Conservation (phyloP, 1,284 basidiomycete genomes). For the Ustilago loliicola region DNA sequence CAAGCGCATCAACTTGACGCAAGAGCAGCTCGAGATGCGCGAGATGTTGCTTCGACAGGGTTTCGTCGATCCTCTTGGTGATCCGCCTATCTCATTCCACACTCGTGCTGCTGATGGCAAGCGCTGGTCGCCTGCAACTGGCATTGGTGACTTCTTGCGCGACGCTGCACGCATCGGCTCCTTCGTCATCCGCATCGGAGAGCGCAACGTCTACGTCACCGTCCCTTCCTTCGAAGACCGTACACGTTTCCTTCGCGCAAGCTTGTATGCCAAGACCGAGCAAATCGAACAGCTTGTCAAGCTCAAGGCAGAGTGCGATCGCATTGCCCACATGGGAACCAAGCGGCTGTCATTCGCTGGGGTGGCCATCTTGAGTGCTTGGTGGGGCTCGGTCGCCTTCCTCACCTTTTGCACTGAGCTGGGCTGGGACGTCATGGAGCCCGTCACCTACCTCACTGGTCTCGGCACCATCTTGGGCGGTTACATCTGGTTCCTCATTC, state of each 20-base stretch:
- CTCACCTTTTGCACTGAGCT: slow-evolving; percentile 60
- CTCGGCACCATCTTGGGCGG: slow-evolving; percentile 60
- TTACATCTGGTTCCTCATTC: slow-evolving; percentile 63
- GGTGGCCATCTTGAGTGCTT: slow-evolving; percentile 50
- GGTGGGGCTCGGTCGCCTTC: slow-evolving; percentile 60
- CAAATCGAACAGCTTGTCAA: slow-evolving; percentile 58
- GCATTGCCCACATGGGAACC: slow-evolving; percentile 53
- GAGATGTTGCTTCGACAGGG: slow-evolving; percentile 48
- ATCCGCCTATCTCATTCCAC: slow-evolving; percentile 62
- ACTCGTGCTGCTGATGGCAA: slow-evolving; percentile 57
- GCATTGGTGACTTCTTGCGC: slow-evolving; percentile 63
- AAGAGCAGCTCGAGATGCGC: slow-evolving; percentile 46
- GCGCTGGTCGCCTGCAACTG: slow-evolving; percentile 62
- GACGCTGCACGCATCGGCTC: slow-evolving; percentile 62
- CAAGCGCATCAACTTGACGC: slow-evolving; percentile 34
- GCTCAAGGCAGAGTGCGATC: slow-evolving; percentile 62
- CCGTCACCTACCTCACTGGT: slow-evolving; percentile 61
- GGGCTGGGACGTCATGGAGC: slow-evolving; percentile 61
- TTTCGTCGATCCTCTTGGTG: slow-evolving; percentile 52
- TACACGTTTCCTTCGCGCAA: slow-evolving; percentile 55
- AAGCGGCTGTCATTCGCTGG: slow-evolving; percentile 59
- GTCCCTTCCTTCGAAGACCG: slow-evolving; percentile 65
- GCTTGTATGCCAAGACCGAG: slow-evolving; percentile 55
- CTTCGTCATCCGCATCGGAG: slow-evolving; percentile 58
- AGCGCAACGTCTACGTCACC: slow-evolving; percentile 51